Base-by-base conservation (phyloP, 495 filamentous ascomycete species). In the Talaromyces wortmannii region DNA sequence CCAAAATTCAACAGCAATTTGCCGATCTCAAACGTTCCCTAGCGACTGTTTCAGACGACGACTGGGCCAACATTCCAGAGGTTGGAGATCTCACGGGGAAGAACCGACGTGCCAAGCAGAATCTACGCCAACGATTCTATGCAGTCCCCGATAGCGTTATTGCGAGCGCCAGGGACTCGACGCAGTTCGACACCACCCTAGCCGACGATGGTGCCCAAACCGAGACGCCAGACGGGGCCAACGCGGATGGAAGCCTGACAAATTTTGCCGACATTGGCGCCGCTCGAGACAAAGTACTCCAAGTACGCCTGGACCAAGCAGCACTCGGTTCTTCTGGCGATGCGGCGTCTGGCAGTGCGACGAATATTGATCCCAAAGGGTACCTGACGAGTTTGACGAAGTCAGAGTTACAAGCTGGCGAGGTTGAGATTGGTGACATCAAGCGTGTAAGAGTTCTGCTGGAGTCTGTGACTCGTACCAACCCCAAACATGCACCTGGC, bases 221-320 rank as follows among this genome's bases (percentile, higher is more conserved):
- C 0, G 71, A 70, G 55, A 65, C 64, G 4, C 68, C 74, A 7
- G 66, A 66, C 30, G 69, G 62, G 46, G 83, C 86, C 47, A 77
- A 68, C 7, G 72, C 68, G 15, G 90, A 96, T 63, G 92, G 92
- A 3, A 92, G 89, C 3, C 90, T 95, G 80, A 97, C 92, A 13
- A 95, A 98, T 64, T 98, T 98, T 63, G 91, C 91, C n/a, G 86
- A 96, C 63, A 97, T 99, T 58, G 94, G 95, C 63, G 90, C 90
- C 33, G 94, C 94, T 43, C 83, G 92, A 72, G 89, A 96, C 70
- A 95, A 92, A 66, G 92, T 96, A 5, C 80, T 99, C 16, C 83
- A 94, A 61, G 94, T 96, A 10, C 81, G 88, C 51, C 80, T 99
- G 7, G 94, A 97, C 61, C 89, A 95, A 67, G 91, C 91, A 42